Base-by-base conservation (phyloP, 2,329 filamentous ascomycete species). In the Botrytis sinoallii region DNA sequence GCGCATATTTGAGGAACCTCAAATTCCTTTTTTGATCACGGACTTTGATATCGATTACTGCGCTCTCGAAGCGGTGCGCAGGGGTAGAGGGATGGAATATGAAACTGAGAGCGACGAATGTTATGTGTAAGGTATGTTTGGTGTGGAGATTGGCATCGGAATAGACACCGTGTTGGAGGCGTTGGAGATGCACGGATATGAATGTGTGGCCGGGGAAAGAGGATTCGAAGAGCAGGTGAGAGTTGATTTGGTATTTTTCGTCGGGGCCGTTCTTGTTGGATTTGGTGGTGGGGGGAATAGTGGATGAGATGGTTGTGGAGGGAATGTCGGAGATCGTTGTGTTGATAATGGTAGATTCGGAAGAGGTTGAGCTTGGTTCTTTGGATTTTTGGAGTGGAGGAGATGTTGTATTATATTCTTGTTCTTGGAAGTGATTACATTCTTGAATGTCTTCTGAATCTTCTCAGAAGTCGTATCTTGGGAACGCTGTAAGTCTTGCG, bases 111-210 rank as follows among this genome's bases (percentile, higher is more conserved):
- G 84, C 85, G 6, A 85, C 82, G 70, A 87, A 86, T 74, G 85
- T 85, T 16, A 86, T 83, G 70, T 85, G 80, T 52, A 84, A 79
- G 14, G 84, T 81, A 25, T 81, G 78, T 7, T 79, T 77, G 48
- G 85, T 84, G 29, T 85, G 85, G 0, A 86, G 80, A 8, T 81
- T 81, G 1, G 79, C 75, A 69, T 81, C 85, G 35, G 83, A 81
- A 78, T 85, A 86, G 74, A 81, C 84, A 8, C 85, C 85, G 75
- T 85, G 84, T 74, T 87, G 85, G 12, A 87, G 81, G 3, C 85
- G 84, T 73, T 85, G 84, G 16, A 86, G 83, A 74, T 87, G 84
- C 0, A 85, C 85, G 0, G 85, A 86, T 70, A 86, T 83, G 76
- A 84, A 86, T 12, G 85, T 83, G 55, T 85, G 81, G 6, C 85